phyloP scores from a whole-genome alignment of 2,329 filamentous ascomycete species.

The Emmonsiellopsis sp. region DNA sequence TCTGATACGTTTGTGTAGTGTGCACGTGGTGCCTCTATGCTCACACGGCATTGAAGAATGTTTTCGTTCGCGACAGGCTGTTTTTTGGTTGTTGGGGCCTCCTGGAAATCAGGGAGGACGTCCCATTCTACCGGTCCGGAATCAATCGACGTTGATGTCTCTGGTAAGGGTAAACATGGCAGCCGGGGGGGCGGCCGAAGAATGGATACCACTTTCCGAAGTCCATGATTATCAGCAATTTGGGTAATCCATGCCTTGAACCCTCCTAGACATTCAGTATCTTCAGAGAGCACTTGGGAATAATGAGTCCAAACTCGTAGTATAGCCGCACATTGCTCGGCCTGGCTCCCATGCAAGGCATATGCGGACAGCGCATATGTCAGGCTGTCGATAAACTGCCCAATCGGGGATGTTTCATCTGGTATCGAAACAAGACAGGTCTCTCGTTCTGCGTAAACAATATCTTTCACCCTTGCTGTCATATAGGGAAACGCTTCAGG shows the following conservation, averaged over 20 bases:
- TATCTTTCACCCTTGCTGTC: slow-evolving; percentile 3
- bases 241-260: neutral
- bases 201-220: neutral
- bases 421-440: neutral
- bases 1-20: too few species aligned
- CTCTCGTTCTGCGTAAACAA: slow-evolving; percentile 6
- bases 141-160: neutral
- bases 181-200: neutral
- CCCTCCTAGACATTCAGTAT: neutral
- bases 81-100: neutral
- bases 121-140: slow-evolving; percentile 5
- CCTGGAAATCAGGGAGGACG: neutral
- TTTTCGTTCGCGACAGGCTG: neutral
- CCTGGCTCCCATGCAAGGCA: neutral
- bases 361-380: slow-evolving; percentile 3
- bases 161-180: neutral
- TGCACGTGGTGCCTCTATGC: neutral
- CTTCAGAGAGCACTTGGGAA: neutral
- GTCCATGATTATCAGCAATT: neutral
- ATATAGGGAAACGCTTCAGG: slow-evolving; percentile 6
- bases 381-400: slow-evolving; percentile 7
- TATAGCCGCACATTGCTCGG: neutral
- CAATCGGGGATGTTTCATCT: neutral
- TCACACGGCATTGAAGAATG: neutral
- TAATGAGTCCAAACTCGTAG: slow-evolving; percentile 10